Percentiles rank a stretch among this genome's conserved stretches.
These are phyloP conservation scores for Pistacia atlantica DNA, from an alignment of 345 rosid species.

Conservation along the genomic window DNA sequence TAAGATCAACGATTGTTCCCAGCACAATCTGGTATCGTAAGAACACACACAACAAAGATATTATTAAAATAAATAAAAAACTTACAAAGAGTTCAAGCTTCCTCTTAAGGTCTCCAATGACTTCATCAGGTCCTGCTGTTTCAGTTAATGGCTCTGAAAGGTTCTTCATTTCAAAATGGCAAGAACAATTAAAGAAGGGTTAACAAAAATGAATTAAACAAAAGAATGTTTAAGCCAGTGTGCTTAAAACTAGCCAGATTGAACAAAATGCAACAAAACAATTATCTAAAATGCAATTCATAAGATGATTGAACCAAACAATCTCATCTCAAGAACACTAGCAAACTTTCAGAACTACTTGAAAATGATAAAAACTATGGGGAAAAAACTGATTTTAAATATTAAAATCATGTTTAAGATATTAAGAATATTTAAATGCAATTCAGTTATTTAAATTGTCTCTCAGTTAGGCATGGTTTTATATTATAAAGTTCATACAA, in stretches of 20 bases:
- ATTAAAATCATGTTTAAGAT: too few species aligned
- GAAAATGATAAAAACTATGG: too few species aligned
- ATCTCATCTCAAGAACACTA: background rate
- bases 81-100: slow-evolving; percentile 70
- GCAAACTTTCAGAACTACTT: background rate
- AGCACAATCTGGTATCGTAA: background rate
- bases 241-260: too few species aligned
- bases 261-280: background rate
- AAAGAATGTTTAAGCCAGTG: too few species aligned
- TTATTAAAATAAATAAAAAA: background rate
- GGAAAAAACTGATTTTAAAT: too few species aligned
- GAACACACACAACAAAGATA: background rate
- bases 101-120: slow-evolving; percentile 52
- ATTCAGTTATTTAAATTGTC: too few species aligned
- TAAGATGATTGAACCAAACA: background rate
- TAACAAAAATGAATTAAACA: background rate
- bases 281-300: background rate
- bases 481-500: too few species aligned
- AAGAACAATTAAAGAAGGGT: slow-evolving; percentile 4
- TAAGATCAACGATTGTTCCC: background rate
- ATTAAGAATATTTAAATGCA: too few species aligned
- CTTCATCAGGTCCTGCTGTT: slow-evolving; percentile 27
- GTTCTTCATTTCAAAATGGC: slow-evolving; percentile 20
- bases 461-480: too few species aligned
- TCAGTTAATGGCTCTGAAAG: background rate